These are phyloP conservation scores for Metschnikowia kunwiensis DNA, from an alignment of 805 yeast species.

Conservation along the genomic window DNA sequence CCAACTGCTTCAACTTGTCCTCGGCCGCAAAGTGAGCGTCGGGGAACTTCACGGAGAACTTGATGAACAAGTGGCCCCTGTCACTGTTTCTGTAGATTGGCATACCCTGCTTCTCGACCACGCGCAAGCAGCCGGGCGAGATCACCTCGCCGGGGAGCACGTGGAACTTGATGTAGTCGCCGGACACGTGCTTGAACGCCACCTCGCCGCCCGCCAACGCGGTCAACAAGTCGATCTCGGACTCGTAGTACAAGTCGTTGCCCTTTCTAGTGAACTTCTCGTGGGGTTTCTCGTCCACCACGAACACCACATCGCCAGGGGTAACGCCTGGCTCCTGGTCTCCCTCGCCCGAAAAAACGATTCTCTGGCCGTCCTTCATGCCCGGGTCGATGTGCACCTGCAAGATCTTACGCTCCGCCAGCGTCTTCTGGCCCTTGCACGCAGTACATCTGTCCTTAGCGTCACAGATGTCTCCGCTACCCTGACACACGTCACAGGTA, in stretches of 20 bases:
- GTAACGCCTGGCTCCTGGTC: constrained; percentile 93
- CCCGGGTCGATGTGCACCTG: constrained; percentile 96
- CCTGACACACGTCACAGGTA: constrained; percentile 87
- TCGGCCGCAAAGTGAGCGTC: constrained; percentile 65
- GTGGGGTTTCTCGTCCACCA: constrained; percentile 88
- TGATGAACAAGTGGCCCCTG: constrained; percentile 79
- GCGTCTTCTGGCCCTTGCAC: constrained; percentile 88
- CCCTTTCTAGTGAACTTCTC: constrained; percentile 80
- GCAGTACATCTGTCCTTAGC: constrained; percentile 82
- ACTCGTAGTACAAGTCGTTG: constrained; percentile 79
- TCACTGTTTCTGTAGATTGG: constrained; percentile 89
- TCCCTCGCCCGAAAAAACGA: constrained; percentile 92
- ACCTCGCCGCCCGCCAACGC: constrained; percentile 96
- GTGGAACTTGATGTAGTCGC: constrained; percentile 81
- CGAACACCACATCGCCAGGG: constrained; percentile 95
- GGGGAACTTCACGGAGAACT: constrained; percentile 91
- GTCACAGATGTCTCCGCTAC: constrained; percentile 85
- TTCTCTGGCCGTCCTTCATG: constrained; percentile 90
- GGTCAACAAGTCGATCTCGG: constrained; percentile 86
- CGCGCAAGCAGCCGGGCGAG: constrained; percentile 76
- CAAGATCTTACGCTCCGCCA: constrained; percentile 83
- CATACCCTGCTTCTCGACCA: constrained; percentile 94
- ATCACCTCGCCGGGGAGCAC: constrained; percentile 92
- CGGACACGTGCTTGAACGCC: constrained; percentile 83
- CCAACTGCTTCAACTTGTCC: constrained; percentile 70